These are phyloP conservation scores for Phaeoacremonium minimum DNA, from an alignment of 2,329 filamentous ascomycete genomes.

Conservation along the genomic window DNA sequence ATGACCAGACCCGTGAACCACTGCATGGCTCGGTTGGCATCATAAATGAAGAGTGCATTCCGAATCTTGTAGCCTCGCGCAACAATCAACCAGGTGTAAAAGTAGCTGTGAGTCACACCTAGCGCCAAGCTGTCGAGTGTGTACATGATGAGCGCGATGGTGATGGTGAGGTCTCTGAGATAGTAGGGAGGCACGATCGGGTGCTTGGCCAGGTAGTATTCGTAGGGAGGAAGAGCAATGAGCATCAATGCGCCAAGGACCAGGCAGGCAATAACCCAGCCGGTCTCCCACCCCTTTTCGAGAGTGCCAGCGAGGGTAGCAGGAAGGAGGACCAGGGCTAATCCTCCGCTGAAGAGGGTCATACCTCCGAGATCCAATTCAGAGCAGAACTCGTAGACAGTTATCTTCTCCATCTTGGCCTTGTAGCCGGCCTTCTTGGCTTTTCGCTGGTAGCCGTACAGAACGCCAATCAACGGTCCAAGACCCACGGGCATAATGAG, in stretches of 20 bases:
- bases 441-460: slow-evolving; percentile 43
- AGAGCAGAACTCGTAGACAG: slow-evolving; percentile 26
- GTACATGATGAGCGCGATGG: slow-evolving; percentile 33
- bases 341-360: slow-evolving; percentile 41
- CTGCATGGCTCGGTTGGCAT: slow-evolving; percentile 32
- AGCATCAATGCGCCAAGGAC: slow-evolving; percentile 34
- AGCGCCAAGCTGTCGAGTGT: slow-evolving; percentile 38
- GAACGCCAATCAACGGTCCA: slow-evolving; percentile 39
- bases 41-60: slow-evolving; percentile 35
- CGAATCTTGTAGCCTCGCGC: slow-evolving; percentile 32
- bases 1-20: slow-evolving; percentile 31
- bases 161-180: slow-evolving; percentile 35
- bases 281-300: slow-evolving; percentile 34
- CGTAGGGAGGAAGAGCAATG: slow-evolving; percentile 38
- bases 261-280: slow-evolving; percentile 38
- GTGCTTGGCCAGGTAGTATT: slow-evolving; percentile 34
- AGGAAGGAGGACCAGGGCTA: slow-evolving; percentile 40
- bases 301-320: slow-evolving; percentile 37
- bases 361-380: slow-evolving; percentile 34
- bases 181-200: slow-evolving; percentile 41
- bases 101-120: slow-evolving; percentile 38
- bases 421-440: slow-evolving; percentile 39
- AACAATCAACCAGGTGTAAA: slow-evolving; percentile 31
- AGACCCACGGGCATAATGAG: slow-evolving; percentile 46
- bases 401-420: slow-evolving; percentile 18